Percentiles rank a stretch among this genome's conserved stretches.
Conservation (phyloP, 208 protist species). For the Novymonas esmeraldas region DNA sequence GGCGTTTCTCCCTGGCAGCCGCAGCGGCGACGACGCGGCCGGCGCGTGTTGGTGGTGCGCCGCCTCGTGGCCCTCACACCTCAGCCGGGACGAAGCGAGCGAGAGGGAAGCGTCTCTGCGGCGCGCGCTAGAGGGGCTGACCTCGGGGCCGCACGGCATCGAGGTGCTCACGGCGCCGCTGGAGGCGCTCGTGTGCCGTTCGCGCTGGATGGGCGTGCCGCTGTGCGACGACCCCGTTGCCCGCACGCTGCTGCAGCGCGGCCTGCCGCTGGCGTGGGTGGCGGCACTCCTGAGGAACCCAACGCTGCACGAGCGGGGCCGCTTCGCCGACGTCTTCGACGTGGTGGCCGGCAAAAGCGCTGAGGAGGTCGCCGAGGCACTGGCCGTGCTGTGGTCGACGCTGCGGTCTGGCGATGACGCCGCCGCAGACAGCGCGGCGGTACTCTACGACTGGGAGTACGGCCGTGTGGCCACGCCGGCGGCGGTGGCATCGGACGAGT, state of each 20-base stretch:
- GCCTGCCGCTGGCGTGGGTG: constrained; percentile 40
- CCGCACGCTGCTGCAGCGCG: constrained; percentile 40
- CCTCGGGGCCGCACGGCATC: constrained; percentile 41
- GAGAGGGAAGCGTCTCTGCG: background rate
- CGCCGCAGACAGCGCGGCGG: background rate
- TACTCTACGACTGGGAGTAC: constrained; percentile 25
- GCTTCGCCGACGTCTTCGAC: constrained; percentile 51
- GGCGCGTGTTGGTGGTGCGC: constrained; percentile 30
- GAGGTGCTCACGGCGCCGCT: constrained; percentile 63
- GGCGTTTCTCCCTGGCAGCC: constrained; percentile 14
- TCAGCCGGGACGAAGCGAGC: background rate
- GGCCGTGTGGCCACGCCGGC: background rate
- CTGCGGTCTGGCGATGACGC: constrained; percentile 21
- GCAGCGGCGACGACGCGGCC: background rate
- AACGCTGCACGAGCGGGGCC: constrained; percentile 23
- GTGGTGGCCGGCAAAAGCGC: constrained; percentile 33
- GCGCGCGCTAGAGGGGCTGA: background rate
- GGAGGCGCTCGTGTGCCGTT: constrained; percentile 71
- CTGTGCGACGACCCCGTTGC: constrained; percentile 73
- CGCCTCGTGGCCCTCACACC: constrained; percentile 9
- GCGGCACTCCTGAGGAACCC: constrained; percentile 51
- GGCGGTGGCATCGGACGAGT: background rate
- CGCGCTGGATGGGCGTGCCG: constrained; percentile 58
- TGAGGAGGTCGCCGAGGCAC: constrained; percentile 31
- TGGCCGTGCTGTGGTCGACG: constrained; percentile 32